Base-by-base conservation (phyloP, 345 rosid species). In the Clausena lansium region DNA sequence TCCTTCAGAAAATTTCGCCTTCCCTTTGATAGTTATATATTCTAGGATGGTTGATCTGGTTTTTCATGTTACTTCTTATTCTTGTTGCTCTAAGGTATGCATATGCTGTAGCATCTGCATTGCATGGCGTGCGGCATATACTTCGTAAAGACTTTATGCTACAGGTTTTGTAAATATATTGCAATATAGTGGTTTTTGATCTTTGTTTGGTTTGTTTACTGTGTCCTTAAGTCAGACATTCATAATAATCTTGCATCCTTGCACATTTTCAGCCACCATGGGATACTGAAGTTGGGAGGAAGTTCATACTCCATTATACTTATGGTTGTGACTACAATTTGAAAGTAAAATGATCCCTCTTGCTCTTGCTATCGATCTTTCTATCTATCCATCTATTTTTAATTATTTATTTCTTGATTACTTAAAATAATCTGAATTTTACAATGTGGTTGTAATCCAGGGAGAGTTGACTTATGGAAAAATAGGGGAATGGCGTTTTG, bases 401-500 rank as follows among this genome's bases (percentile, higher is more conserved):
- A 19, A 17, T 52, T 19, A 15, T 17, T 52, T 9, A 19, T 60
- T 19, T 74, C 36, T 61, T 73, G 35, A 9, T 60, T 17, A 6
- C 24, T 19, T 9, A 5, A 20, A 41, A 11, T 39, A 27, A 39
- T 19, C 77, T 61, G 32, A 58, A 25, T 13, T 36, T 25, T n/a
- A 7, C 19, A 35, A 63, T 47, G 64, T 30, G 25, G 22, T 30
- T 75, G 61, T 47, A 7, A 68, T 71, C 55, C 72, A 92, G 96
- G 96, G 94, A 74, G 75, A 87, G 81, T 76, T 90, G 80, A 92
- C 90, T 9, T 89, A 90, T 71, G 97, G 97, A 54, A 86, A 84
- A 83, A 87, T 90, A 39, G 97, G 97, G 78, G 94, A 90, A 75
- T 92, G 97, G 97, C 88, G 87, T 52, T 92, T 92, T 57, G 93